A percentile compares a stretch with the other conserved stretches of the same genome.
Conservation (phyloP, 73 alveolate genomes). For the Vitrella brassicaformis region DNA sequence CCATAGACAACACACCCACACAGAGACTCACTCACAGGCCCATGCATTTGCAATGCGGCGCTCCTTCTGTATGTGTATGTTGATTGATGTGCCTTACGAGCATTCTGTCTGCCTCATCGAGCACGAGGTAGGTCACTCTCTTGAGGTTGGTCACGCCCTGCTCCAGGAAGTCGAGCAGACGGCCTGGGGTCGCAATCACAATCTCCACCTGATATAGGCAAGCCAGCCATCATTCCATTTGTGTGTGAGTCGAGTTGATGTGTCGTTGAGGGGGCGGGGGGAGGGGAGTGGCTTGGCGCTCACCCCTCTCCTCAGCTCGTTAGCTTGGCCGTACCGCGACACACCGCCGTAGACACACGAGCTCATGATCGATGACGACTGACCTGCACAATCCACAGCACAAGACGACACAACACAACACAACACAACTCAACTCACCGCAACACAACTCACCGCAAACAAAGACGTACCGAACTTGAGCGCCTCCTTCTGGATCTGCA, state of each 20-base stretch:
- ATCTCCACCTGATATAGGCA: too few species aligned
- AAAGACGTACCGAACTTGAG: background rate
- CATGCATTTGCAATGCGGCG: background rate
- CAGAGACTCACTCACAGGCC: background rate
- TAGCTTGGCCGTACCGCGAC: constrained; percentile 34
- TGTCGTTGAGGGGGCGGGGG: too few species aligned
- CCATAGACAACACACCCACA: background rate
- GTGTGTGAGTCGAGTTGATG: too few species aligned
- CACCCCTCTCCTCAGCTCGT: constrained; percentile 44
- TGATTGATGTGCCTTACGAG: too few species aligned
- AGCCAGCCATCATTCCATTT: too few species aligned
- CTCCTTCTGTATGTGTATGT: too few species aligned
- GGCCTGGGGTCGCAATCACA: constrained; percentile 77
- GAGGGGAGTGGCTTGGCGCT: too few species aligned
- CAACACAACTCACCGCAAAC: too few species aligned
- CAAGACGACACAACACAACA: background rate
- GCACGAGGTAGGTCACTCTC: constrained; percentile 70
- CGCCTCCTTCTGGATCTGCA: constrained; percentile 47
- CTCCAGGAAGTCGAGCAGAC: constrained; percentile 70
- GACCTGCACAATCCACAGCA: background rate
- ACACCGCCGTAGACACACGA: constrained; percentile 70
- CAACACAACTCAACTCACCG: too few species aligned
- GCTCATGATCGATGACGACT: constrained; percentile 1
- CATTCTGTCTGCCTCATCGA: constrained; percentile 91
- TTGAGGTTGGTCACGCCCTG: constrained; percentile 39